phyloP scores from a whole-genome alignment of 371 early-diverging fungal genomes.

The Apophysomyces sp. region DNA sequence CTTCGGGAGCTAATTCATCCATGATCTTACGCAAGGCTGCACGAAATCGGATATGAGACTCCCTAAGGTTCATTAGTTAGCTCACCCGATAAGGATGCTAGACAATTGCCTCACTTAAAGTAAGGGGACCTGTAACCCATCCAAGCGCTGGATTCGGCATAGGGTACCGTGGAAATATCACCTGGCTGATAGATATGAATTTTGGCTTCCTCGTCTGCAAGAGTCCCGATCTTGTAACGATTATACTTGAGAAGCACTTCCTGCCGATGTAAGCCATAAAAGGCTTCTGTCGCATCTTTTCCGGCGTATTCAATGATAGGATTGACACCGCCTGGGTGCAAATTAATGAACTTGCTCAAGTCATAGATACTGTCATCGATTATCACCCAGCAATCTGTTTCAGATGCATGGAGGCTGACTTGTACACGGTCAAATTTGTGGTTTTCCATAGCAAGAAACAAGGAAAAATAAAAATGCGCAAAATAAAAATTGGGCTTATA shows the following conservation, averaged over 20 bases:
- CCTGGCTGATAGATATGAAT: not conserved
- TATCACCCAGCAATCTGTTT: conserved; percentile 86
- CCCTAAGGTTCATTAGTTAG: conserved; percentile 18
- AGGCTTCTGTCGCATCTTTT: conserved; percentile 68
- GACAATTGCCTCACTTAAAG: conserved; percentile 46
- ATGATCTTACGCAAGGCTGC: conserved; percentile 53
- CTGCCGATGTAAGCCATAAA: conserved; percentile 71
- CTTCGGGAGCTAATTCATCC: conserved; percentile 50
- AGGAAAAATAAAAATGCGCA: too few species aligned
- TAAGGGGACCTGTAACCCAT: conserved; percentile 58
- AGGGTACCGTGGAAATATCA: conserved; percentile 24
- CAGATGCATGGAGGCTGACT: conserved; percentile 68
- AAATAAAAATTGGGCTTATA: too few species aligned
- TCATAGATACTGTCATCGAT: conserved; percentile 84
- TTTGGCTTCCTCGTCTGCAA: conserved; percentile 37
- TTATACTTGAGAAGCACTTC: conserved; percentile 55
- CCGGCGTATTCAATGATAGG: conserved; percentile 73
- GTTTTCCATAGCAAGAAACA: conserved; percentile 4
- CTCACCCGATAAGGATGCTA: too few species aligned
- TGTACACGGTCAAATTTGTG: conserved; percentile 61
- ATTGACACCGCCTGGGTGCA: conserved; percentile 92
- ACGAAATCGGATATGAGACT: conserved; percentile 60
- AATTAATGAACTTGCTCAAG: conserved; percentile 78
- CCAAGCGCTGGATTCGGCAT: conserved; percentile 51
- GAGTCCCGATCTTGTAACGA: conserved; percentile 44